Evolutionary conservation across 495 filamentous ascomycete genomes (phyloP), one percentile per base, ranked within the genome.

Genomic region (Rostrohypoxylon terebratum): DNA sequence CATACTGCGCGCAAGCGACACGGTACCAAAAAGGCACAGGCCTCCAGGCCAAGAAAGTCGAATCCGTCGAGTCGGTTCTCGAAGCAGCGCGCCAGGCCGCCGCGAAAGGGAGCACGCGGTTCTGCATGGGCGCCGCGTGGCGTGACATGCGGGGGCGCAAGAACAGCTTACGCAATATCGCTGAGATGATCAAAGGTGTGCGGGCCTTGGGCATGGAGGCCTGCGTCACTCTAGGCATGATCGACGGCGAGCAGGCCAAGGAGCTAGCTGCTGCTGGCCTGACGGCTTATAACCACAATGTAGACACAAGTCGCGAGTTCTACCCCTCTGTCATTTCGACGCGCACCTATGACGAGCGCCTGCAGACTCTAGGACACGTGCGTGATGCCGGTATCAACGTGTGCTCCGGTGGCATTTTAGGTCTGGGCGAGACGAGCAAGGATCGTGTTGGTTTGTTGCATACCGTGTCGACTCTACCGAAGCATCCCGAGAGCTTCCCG

Each of bases 51-150:
- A 91, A 90, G 51, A 93, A 92, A 71, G 87, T 94, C 81, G 88
- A 88, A 54, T 85, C 87, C 9, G 92, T 95, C 51, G 91, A 94
- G 58, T 88, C 91, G 0, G 93, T 96, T 10, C 88, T 96, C 23
- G 84, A 80, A 5, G 91, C 92, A 8, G 93, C 93, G 11, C 84
- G 88, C 4, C 87, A 86, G n/a, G 93, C 93, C 62, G 91, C 91
- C 68, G 86, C 83, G 42, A 94, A 94, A 69, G 92, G 93, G 38
- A 91, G 88, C 81, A 94, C 92, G 8, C 88, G 93, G 9, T 96
- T 96, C 85, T 96, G 93, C 82, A 95, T 95, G 93, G 93, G 93
- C 18, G 93, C 93, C 13, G 93, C 93, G 1, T 96, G 93, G 93
- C 84, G 93, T 18, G 93, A 96, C 80, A 96, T 96, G 93, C 90